Percentiles rank a stretch among this genome's conserved stretches.
Evolutionary conservation across 306 rosid genomes (phyloP).

Genomic region (Ochetophila trinervis): DNA sequence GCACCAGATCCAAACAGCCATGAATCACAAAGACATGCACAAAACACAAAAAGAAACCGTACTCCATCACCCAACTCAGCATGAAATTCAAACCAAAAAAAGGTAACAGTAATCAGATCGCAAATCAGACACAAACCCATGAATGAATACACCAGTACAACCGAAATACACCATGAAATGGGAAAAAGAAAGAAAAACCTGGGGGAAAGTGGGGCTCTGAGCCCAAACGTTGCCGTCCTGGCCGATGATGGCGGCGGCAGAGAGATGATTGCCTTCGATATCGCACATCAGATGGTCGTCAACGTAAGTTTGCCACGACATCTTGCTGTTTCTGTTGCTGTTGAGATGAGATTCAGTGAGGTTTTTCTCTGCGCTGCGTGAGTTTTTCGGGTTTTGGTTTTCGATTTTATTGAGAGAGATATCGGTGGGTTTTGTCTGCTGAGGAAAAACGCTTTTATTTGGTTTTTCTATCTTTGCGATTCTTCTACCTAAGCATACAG

Average conservation of each 20-base stretch:
- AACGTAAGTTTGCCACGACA: conserved; percentile 95
- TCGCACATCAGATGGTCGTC: conserved; percentile 88
- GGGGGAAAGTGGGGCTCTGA: conserved; percentile 78
- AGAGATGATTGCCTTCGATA: conserved; percentile 62
- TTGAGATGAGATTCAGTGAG: neutral
- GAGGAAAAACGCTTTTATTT: conserved; percentile 7
- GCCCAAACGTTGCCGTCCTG: conserved; percentile 90
- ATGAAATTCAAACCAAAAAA: no score
- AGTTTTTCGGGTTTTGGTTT: neutral
- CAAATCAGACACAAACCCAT: neutral
- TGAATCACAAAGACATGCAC: no score
- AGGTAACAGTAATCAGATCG: no score
- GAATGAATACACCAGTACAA: neutral
- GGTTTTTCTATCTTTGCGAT: neutral
- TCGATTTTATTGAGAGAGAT: neutral
- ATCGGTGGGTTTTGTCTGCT: conserved; percentile 9
- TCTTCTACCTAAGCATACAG: neutral
- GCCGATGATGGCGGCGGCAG: conserved; percentile 73
- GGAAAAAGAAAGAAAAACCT: conserved; percentile 33
- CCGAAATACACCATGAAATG: neutral
- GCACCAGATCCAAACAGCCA: no score
- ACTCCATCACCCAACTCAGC: no score
- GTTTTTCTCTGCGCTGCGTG: neutral
- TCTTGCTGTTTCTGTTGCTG: conserved; percentile 20
- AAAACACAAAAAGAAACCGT: no score